phyloP scores from a whole-genome alignment of 2,329 filamentous ascomycete species.

The Blastomyces emzantsi region DNA sequence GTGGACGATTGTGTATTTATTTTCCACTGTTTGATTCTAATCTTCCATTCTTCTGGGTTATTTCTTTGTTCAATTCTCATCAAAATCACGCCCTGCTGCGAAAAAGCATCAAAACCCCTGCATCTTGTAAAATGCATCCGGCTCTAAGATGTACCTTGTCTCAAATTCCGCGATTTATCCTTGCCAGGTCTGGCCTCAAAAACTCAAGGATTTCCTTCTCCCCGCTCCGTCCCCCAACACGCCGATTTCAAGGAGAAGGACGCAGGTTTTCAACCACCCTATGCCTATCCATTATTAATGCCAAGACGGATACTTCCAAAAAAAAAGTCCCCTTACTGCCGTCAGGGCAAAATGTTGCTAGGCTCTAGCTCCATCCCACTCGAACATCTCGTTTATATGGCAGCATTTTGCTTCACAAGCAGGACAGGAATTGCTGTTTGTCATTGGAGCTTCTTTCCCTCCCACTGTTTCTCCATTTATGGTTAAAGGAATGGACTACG shows the following conservation, averaged over 20 bases:
- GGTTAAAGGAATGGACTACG: background rate
- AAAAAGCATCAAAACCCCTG: background rate
- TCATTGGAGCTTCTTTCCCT: background rate
- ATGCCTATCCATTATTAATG: background rate
- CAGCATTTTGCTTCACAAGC: background rate
- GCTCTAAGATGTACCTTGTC: background rate
- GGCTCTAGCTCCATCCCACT: background rate
- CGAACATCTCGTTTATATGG: background rate
- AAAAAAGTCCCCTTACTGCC: background rate
- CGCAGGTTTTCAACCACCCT: background rate
- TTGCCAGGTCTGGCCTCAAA: background rate
- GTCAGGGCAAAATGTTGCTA: background rate
- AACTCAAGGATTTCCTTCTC: too few species aligned
- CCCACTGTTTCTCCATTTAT: background rate
- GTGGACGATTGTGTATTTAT: background rate
- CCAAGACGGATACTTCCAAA: slow-evolving; percentile 2
- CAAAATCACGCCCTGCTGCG: background rate
- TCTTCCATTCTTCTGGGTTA: background rate
- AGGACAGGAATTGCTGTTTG: background rate
- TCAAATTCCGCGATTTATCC: background rate
- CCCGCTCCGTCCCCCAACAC: background rate
- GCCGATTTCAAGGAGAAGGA: background rate
- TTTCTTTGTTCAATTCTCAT: slow-evolving; percentile 1
- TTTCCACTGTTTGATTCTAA: background rate
- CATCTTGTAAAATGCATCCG: background rate